Evolutionary conservation across 805 yeast genomes (phyloP).

Genomic region (Kockiozyma suomiensis): DNA sequence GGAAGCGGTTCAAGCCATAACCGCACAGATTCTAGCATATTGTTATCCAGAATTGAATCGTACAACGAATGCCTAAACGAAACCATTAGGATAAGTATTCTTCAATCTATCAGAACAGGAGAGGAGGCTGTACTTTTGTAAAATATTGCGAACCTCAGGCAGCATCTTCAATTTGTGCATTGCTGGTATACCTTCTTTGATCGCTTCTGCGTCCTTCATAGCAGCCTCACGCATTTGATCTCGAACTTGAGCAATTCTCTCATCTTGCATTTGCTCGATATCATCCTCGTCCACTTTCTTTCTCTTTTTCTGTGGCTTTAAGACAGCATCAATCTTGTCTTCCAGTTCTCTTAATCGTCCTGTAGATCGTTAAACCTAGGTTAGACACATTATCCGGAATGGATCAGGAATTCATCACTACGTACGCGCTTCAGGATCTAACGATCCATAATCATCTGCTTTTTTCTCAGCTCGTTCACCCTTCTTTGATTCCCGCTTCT

Average conservation of each 20-base stretch:
- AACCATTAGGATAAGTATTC: background rate
- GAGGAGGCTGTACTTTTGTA: constrained; percentile 54
- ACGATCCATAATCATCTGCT: constrained; percentile 5
- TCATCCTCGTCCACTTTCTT: constrained; percentile 87
- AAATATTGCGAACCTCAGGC: constrained; percentile 72
- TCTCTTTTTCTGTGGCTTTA: constrained; percentile 60
- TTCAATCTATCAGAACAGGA: too few species aligned
- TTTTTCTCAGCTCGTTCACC: constrained; percentile 12
- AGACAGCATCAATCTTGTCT: constrained; percentile 73
- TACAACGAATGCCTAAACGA: constrained; percentile 63
- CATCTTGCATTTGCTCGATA: constrained; percentile 93
- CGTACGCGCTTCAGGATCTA: constrained; percentile 26
- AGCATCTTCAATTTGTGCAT: constrained; percentile 76
- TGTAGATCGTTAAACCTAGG: constrained; percentile 30
- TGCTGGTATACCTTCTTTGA: constrained; percentile 67
- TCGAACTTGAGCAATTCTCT: constrained; percentile 75
- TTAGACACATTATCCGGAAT: background rate
- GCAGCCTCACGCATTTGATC: constrained; percentile 84
- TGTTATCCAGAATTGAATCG: constrained; percentile 91
- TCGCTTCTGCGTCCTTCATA: constrained; percentile 53
- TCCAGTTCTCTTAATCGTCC: constrained; percentile 77
- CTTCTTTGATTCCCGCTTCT: constrained; percentile 24
- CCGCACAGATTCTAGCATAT: constrained; percentile 86
- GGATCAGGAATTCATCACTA: background rate
- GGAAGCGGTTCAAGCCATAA: constrained; percentile 98